Evolutionary conservation across 2,329 filamentous ascomycete genomes (phyloP).

Genomic region (Alternaria arbusti): DNA sequence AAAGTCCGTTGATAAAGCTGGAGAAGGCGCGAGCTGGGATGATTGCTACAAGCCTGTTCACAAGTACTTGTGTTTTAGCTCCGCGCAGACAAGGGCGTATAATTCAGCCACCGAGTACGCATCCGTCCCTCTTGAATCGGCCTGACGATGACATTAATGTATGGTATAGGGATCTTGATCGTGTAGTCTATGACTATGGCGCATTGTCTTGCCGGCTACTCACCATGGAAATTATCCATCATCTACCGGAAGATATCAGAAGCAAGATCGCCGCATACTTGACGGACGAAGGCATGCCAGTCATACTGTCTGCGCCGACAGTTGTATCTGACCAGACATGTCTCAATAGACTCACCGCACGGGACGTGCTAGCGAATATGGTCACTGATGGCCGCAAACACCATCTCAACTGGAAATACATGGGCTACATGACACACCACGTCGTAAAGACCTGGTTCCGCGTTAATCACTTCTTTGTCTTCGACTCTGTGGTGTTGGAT

Average conservation of each 20-base stretch:
- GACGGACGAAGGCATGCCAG: neutral
- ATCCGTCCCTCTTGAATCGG: fast-evolving
- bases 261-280: neutral
- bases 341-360: fast-evolving
- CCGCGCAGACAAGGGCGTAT: neutral
- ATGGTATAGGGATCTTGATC: neutral
- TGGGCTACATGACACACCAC: neutral
- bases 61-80: neutral
- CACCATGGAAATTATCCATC: fast-evolving
- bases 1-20: neutral
- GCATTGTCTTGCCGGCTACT: neutral
- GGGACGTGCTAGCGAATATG: neutral
- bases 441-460: neutral
- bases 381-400: neutral
- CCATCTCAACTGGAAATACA: neutral
- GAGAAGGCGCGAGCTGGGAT: neutral
- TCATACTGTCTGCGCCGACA: neutral
- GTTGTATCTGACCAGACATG: neutral
- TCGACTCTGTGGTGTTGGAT: neutral
- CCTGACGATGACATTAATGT: fast-evolving
- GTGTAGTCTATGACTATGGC: neutral
- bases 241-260: neutral
- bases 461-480: neutral
- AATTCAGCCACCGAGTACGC: neutral
- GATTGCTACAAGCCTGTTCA: neutral